Evolutionary conservation across 305 asterid genomes (phyloP).

Genomic region (Petunia hybrid): DNA sequence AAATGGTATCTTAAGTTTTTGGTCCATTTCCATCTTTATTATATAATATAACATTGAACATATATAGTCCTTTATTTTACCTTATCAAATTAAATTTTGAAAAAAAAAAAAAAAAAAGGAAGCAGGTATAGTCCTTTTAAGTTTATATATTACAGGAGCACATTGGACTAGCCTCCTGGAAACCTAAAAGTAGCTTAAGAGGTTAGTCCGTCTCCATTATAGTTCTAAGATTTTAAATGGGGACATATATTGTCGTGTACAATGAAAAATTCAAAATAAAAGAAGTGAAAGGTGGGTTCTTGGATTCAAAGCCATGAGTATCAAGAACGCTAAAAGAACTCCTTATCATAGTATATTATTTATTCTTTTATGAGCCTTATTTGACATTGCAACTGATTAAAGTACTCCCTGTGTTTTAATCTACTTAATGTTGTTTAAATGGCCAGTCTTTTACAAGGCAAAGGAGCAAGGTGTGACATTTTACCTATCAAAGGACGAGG

Average conservation of each 20-base stretch:
- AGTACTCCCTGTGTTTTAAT: not conserved
- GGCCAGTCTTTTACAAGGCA: constrained; percentile 4
- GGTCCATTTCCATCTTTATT: not conserved
- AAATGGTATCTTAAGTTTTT: constrained; percentile 9
- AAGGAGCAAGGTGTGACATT: constrained; percentile 12
- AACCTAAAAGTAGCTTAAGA: not conserved
- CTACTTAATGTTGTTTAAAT: not conserved
- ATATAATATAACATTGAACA: not conserved
- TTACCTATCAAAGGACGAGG: constrained; percentile 23
- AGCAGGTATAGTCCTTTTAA: not conserved
- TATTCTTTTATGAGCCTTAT: constrained; percentile 1
- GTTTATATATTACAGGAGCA: not conserved
- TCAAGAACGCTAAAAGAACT: not conserved
- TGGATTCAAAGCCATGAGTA: constrained; percentile 2
- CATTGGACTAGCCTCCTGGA: not conserved
- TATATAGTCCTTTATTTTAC: not conserved
- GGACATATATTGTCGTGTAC: not conserved
- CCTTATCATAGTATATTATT: not conserved
- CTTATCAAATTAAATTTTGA: too few relatives aligned
- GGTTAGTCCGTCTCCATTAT: not conserved
- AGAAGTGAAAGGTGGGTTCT: not conserved
- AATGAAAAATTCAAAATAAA: not conserved
- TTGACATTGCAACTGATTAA: not conserved
- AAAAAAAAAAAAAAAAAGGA: too few relatives aligned
- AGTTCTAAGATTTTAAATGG: not conserved